Evolutionary conservation across 495 filamentous ascomycete genomes (phyloP), one percentile per base, ranked within the genome.

Genomic region (Penicillium canariense): DNA sequence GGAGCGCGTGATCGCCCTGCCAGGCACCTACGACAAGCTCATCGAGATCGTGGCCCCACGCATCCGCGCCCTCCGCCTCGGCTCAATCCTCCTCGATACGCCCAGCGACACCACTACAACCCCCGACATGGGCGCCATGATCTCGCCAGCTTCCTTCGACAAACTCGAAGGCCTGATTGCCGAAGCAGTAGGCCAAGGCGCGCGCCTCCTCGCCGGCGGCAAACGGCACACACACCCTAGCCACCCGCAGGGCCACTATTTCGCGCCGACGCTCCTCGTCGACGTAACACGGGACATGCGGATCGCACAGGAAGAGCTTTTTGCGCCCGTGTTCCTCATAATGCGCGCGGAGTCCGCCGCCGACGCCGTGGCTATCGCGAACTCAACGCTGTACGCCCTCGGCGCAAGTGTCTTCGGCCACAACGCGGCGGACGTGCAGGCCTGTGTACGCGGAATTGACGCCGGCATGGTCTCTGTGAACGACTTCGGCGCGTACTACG

Each of bases 391-490:
- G 30, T 94, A 89, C 63, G 88, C 86, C 3, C 84, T 96, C 20
- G 90, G 90, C 38, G 84, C 87, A 26, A 87, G 84, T 34, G 90
- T 98, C 36, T 97, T 93, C 70, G 93, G 93, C 25, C 66, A 73
- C 63, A 60, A 68, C 49, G 23, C 26, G 0, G 39, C 26, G 12
- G 71, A 80, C 46, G 71, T 91, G 3, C 69, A 81, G 35, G 64
- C 69, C 17, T 85, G 90, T 30, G 84, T 91, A 0, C 62, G 59
- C n/a, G 78, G 81, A 20, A 80, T 97, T 48, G 81, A 86, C 49
- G 85, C 87, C 2, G 94, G 94, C 23, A 96, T 96, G 88, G 88
- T 97, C 4, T 81, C 87, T 42, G 83, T 98, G 48, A 97, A 98
- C 62, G 94, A 97, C 72, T 98, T 98, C 58, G 94, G 84, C 18